Evolutionary conservation across 1,139 yeast genomes (phyloP).

Genomic region (Protomyces inouyei): DNA sequence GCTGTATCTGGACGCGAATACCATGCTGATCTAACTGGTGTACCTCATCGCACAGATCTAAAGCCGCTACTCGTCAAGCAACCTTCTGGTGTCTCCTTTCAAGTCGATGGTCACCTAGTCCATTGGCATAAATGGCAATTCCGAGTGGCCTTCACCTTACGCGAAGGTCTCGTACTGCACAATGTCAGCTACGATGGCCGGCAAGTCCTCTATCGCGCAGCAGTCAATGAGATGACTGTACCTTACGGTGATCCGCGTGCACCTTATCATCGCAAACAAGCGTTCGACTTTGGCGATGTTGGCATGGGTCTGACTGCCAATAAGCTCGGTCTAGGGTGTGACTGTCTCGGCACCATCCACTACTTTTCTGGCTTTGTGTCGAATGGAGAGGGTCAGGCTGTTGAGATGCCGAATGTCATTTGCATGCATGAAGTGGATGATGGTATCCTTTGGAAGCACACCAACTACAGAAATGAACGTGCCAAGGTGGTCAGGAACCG

Average conservation of each 20-base stretch:
- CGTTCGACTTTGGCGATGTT: constrained; percentile 78
- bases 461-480: constrained; percentile 63
- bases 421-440: constrained; percentile 84
- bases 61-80: constrained; percentile 66
- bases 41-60: constrained; percentile 49
- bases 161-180: constrained; percentile 76
- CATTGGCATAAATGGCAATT: constrained; percentile 70
- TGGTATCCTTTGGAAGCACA: constrained; percentile 70
- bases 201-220: constrained; percentile 66
- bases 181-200: constrained; percentile 69
- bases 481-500: constrained; percentile 73
- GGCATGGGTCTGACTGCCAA: constrained; percentile 84
- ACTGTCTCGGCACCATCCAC: constrained; percentile 78
- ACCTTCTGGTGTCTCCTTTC: constrained; percentile 76
- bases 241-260: constrained; percentile 75
- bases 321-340: constrained; percentile 72
- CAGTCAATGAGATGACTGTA: constrained; percentile 76
- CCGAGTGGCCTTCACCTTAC: constrained; percentile 76
- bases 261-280: constrained; percentile 80
- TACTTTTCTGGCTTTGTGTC: constrained; percentile 71
- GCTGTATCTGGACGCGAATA: constrained; percentile 41
- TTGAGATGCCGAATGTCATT: constrained; percentile 67
- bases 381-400: constrained; percentile 60
- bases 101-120: constrained; percentile 61
- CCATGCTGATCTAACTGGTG: constrained; percentile 37